Conservation (phyloP, 1,284 basidiomycete genomes). For the Phlebopus sp. region DNA sequence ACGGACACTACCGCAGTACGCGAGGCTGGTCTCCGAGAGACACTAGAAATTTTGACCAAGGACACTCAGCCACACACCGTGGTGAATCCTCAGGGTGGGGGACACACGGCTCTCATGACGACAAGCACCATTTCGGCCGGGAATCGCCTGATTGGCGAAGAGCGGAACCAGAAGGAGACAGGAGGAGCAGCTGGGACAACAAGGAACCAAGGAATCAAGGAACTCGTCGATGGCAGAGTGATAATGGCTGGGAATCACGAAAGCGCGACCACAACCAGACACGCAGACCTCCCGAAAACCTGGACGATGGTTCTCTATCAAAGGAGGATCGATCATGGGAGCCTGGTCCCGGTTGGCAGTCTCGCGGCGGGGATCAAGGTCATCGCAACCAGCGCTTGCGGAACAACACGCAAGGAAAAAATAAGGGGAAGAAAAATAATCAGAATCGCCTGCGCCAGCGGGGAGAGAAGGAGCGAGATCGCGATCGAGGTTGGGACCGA, state of each 20-base stretch:
- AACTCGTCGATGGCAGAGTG: conserved; percentile 34
- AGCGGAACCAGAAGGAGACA: conserved; percentile 30
- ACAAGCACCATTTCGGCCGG: conserved; percentile 42
- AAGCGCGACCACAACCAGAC: conserved; percentile 33
- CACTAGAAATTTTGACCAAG: conserved; percentile 42
- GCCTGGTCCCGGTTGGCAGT: conserved; percentile 59
- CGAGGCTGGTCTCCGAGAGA: conserved; percentile 40
- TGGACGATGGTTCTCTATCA: conserved; percentile 27
- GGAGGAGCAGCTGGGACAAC: conserved; percentile 30
- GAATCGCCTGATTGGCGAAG: conserved; percentile 38
- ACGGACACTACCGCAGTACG: conserved; percentile 38
- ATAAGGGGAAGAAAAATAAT: conserved; percentile 37
- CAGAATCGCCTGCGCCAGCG: conserved; percentile 54
- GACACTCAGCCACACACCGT: conserved; percentile 40
- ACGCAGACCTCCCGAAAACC: conserved; percentile 28
- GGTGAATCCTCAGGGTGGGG: conserved; percentile 44
- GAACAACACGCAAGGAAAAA: conserved; percentile 34
- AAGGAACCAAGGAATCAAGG: conserved; percentile 28
- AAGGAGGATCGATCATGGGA: conserved; percentile 58
- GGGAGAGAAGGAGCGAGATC: conserved; percentile 38
- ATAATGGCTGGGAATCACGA: conserved; percentile 39
- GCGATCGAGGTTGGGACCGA: conserved; percentile 46
- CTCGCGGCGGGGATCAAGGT: conserved; percentile 35
- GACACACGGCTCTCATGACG: conserved; percentile 36
- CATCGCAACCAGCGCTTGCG: conserved; percentile 39